Base-by-base conservation (phyloP, 768 basidiomycete species). In the Hortiboletus flavorubellus region DNA sequence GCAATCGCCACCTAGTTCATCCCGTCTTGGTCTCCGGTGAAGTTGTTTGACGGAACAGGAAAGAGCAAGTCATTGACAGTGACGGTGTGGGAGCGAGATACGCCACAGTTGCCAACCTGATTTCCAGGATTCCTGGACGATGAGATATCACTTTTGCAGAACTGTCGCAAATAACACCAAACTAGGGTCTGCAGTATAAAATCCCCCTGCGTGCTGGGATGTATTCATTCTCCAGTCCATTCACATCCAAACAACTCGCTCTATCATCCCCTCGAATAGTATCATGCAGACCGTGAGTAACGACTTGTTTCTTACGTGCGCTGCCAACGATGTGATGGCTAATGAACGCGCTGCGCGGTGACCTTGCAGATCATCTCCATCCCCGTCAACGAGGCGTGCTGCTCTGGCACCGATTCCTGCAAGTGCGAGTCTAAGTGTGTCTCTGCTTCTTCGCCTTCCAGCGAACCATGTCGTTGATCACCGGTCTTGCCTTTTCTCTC, bases 351-450 rank as follows among this genome's bases (percentile, higher is more conserved):
- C 14, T 26, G 23, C 2, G 10, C 30, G 31, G 3, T 1, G 10
- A 35, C 31, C 12, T 23, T 21, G 14, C 21, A 60, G 59, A 15
- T 48, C 47, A 50, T 23, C 46, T 38, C 61, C 15, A 41, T 53
- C 49, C 64, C 47, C 23, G 59, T 64, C 9, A 58, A 65, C 53
- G 46, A 63, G 40, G 56, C 64, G 30, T 65, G 64, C 61, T 66
- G 64, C 51, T 44, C 47, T 16, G 14, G 47, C 18, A 11, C 46
- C 35, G 18, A 43, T 0, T 8, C 16, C 3, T 66, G 64, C 54
- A 49, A 21, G 11, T 66, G 64, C 54, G 33, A 42, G 33, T 53
- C 61, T 3, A 40, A 26, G 61, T 59, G 48, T 0, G 52, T 52
- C 12, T 18, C 6, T n/a, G 1, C 23, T 42, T 21, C 15, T 34